Evolutionary conservation across 306 rosid species (phyloP), one percentile per base, ranked within the genome.

Genomic region (Vigna reflexopilosa): DNA sequence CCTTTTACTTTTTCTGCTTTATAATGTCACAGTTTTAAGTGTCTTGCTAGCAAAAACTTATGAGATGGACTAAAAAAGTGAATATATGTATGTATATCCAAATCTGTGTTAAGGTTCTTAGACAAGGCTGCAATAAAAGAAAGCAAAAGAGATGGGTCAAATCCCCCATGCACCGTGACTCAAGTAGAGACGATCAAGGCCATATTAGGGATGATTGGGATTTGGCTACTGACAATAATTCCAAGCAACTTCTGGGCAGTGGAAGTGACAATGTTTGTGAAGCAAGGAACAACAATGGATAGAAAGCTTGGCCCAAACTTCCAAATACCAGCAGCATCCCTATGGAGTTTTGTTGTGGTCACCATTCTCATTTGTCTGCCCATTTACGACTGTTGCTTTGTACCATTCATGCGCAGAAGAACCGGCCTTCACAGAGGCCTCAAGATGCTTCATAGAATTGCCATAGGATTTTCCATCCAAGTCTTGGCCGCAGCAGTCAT

Each of bases 241-340:
- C 97, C 97, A 1, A 84, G 88, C 93, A 90, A 90, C 56, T 78
- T 88, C 50, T 90, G 91, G 94, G 94, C 94, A 79, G 77, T 88
- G 77, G 89, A 88, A 72, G 63, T 58, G 67, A 90, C 97, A 10
- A 77, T 90, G 47, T 91, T 90, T 64, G 57, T 90, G 57, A 92
- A 84, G 78, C 97, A 92, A 85, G 93, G 97, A 24, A 85, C 90
- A 66, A 90, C 97, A 54, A 81, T 92, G 2, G 75, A 90, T 5
- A 70, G 95, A 48, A 62, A 42, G n/a, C 1, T 92, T 0, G 97
- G 96, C 8, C 71, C 55, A 12, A 77, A 55, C 67, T 88, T 92
- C 77, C 12, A 54, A 4, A 84, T 92, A 48, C 95, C 97, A 4
- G 90, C 95, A 0, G 97, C 95, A 26, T 88, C 95, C 42, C 83